Evolutionary conservation across 148 eudicot genomes (phyloP).

Genomic region (Fagopyrum homotropicum): DNA sequence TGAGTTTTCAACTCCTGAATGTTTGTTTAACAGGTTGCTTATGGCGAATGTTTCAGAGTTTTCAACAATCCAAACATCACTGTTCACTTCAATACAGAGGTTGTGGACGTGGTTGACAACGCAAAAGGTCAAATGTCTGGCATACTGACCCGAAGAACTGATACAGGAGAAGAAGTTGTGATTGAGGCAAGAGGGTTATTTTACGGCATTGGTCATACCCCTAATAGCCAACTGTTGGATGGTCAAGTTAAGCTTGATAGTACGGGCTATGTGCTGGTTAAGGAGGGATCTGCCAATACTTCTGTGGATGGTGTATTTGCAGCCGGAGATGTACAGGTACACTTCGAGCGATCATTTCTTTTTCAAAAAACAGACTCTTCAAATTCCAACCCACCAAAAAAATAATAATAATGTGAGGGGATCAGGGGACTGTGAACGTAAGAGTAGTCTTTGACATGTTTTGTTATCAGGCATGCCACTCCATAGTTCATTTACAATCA

Average conservation of each 20-base stretch:
- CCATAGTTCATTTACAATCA: too few species aligned
- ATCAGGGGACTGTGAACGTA: too few species aligned
- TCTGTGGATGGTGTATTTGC: conserved; percentile 91
- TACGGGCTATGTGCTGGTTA: conserved; percentile 74
- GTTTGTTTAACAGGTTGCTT: conserved; percentile 99
- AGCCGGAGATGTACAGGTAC: conserved; percentile 98
- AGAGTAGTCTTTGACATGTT: too few species aligned
- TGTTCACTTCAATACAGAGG: conserved; percentile 95
- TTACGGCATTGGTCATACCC: conserved; percentile 97
- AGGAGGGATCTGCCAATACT: conserved; percentile 70
- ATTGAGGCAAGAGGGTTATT: conserved; percentile 85
- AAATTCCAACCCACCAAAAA: not conserved
- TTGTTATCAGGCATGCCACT: too few species aligned
- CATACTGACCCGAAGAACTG: conserved; percentile 56
- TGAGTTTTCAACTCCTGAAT: conserved; percentile 86
- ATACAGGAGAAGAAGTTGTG: conserved; percentile 73
- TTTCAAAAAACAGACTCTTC: not conserved
- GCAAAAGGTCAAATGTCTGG: conserved; percentile 94
- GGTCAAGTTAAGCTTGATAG: conserved; percentile 81
- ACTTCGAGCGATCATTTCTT: not conserved
- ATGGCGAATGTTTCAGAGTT: conserved; percentile 99
- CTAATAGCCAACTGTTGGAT: conserved; percentile 82
- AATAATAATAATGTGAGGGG: too few species aligned
- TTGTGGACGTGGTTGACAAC: conserved; percentile 87
- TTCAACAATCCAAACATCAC: conserved; percentile 95